Conservation (phyloP, 2,329 filamentous ascomycete genomes). For the Apiospora hydei region DNA sequence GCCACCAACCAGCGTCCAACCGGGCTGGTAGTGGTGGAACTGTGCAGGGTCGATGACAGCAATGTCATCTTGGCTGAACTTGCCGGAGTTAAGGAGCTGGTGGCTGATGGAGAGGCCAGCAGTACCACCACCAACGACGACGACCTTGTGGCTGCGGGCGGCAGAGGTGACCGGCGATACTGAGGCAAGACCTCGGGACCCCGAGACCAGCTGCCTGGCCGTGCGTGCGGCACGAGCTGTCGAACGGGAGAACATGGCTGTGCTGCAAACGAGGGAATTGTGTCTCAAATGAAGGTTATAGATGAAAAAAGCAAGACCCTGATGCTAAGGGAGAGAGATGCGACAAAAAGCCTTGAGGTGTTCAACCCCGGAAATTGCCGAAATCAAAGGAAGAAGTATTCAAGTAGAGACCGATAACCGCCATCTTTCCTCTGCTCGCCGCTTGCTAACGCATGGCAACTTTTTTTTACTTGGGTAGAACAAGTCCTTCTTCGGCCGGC, state of each 20-base stretch:
- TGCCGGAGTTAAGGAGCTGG: conserved; percentile 60
- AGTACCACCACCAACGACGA: conserved; percentile 71
- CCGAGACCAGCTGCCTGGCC: conserved; percentile 12
- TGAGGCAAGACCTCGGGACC: conserved; percentile 32
- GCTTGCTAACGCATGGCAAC: neutral
- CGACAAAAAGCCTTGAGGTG: neutral
- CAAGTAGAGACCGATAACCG: neutral
- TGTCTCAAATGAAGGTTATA: neutral
- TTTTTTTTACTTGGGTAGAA: conserved; percentile 6
- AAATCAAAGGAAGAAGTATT: neutral
- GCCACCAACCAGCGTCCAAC: conserved; percentile 48
- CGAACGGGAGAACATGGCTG: conserved; percentile 6
- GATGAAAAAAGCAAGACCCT: neutral
- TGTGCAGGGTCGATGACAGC: conserved; percentile 46
- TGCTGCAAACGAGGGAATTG: conserved; percentile 1
- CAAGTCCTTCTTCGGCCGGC: conserved; percentile 1
- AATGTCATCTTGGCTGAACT: conserved; percentile 43
- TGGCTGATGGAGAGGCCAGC: conserved; percentile 72
- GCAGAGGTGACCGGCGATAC: conserved; percentile 43
- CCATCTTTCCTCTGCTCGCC: neutral
- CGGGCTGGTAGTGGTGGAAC: conserved; percentile 47
- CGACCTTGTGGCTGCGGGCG: conserved; percentile 63
- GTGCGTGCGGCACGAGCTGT: conserved; percentile 12
- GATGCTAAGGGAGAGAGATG: neutral
- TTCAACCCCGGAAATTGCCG: neutral